Evolutionary conservation across 1,284 basidiomycete species (phyloP), one percentile per base, ranked within the genome.

Genomic region (Tranzscheliella williamsii): DNA sequence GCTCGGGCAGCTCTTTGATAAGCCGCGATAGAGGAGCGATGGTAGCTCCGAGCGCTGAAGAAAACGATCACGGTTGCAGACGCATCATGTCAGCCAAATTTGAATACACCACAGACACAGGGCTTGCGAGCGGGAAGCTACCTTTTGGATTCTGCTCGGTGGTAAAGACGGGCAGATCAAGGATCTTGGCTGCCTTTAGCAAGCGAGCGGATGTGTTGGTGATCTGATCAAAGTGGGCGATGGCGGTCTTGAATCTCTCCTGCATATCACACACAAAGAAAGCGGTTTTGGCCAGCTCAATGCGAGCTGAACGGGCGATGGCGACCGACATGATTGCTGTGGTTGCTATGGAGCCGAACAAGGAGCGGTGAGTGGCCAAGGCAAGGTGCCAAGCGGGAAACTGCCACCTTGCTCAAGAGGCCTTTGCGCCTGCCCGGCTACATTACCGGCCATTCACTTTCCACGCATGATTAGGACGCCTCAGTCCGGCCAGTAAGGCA

Each of bases 61-160:
- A n/a, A n/a, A 29, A 29, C n/a, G 27, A n/a, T 11, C 9, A 29
- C 27, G 11, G n/a, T 11, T 29, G 27, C 27, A 9, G n/a, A 29
- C 9, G 27, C 27, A 29, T 29, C 27, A 29, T 29, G n/a, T n/a
- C n/a, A n/a, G n/a, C n/a, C n/a, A n/a, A n/a, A n/a, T 15, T 15
- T 3, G 18, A 11, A 13, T 3, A 33, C n/a, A n/a, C n/a, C n/a
- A n/a, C n/a, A n/a, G n/a, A n/a, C n/a, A n/a, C n/a, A n/a, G n/a
- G n/a, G n/a, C n/a, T n/a, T n/a, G n/a, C n/a, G n/a, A n/a, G n/a
- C n/a, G n/a, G n/a, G n/a, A n/a, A 32, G 22, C n/a, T 5, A 87
- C 89, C 88, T 82, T 81, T 85, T 1, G 88, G 83, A 72, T 90
- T 89, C 78, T 94, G 91, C 61, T 91, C 90, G 0, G 90, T 92